phyloP scores from a whole-genome alignment of 495 filamentous ascomycete species.

The Xylaria sp. region DNA sequence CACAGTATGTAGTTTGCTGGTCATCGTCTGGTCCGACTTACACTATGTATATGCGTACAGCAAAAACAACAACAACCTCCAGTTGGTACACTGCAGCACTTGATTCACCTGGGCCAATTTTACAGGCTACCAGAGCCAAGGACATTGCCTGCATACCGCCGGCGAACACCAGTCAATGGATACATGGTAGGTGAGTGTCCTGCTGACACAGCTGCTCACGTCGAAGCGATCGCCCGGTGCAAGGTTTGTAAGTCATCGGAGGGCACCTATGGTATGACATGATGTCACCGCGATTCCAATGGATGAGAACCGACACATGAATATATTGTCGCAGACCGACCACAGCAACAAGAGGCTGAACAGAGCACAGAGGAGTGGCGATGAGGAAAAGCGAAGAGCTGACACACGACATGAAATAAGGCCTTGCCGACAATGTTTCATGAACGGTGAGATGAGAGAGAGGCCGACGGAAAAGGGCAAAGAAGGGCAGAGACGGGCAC shows the following conservation, averaged over 20 bases:
- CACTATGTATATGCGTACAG: background rate
- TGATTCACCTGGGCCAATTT: background rate
- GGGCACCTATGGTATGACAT: background rate
- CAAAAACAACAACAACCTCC: background rate
- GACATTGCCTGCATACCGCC: background rate
- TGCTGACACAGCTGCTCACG: background rate
- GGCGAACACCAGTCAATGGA: background rate
- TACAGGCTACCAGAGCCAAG: background rate
- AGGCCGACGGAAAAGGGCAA: constrained; percentile 6
- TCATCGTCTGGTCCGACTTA: background rate
- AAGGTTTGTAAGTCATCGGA: background rate
- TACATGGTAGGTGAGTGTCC: background rate
- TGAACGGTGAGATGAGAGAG: constrained; percentile 13
- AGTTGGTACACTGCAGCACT: background rate
- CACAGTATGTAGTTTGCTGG: constrained; percentile 1
- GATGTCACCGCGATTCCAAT: constrained; percentile 12
- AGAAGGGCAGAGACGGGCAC: constrained; percentile 18
- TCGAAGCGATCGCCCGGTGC: background rate
- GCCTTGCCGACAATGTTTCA: constrained; percentile 9
- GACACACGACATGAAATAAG: constrained; percentile 10
- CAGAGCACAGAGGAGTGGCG: background rate
- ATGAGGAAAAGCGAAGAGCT: background rate
- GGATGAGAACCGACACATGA: background rate
- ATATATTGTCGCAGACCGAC: constrained; percentile 4
- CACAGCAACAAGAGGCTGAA: background rate